These are phyloP conservation scores for Stramenopiles sp. DNA, from an alignment of 352 stramenopile species.

Conservation along the genomic window DNA sequence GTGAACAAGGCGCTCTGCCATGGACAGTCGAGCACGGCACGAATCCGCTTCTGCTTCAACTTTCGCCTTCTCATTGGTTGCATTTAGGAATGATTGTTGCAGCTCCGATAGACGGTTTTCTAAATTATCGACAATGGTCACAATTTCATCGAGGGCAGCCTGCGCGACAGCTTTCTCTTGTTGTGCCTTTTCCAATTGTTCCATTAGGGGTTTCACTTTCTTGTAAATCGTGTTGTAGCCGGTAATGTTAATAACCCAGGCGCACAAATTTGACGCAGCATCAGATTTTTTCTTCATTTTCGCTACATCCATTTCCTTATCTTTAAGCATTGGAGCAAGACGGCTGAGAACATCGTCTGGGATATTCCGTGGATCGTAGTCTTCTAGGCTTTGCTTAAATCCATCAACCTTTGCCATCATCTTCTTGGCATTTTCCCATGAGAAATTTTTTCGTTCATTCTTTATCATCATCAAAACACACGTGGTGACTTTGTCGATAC, in stretches of 20 bases:
- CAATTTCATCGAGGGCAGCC: constrained; percentile 45
- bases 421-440: constrained; percentile 91
- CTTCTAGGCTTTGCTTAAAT: constrained; percentile 74
- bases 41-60: constrained; percentile 54
- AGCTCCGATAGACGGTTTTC: constrained; percentile 48
- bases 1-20: constrained; percentile 62
- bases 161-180: constrained; percentile 49
- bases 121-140: constrained; percentile 52
- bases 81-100: constrained; percentile 31
- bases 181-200: constrained; percentile 54
- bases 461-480: constrained; percentile 86
- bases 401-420: constrained; percentile 95
- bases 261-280: constrained; percentile 63
- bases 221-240: constrained; percentile 71
- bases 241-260: constrained; percentile 80
- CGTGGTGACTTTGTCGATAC: constrained; percentile 86
- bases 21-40: constrained; percentile 54
- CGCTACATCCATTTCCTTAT: constrained; percentile 71
- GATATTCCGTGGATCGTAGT: constrained; percentile 75
- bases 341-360: constrained; percentile 51
- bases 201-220: constrained; percentile 78
- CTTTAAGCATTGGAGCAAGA: constrained; percentile 56
- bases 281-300: constrained; percentile 78
- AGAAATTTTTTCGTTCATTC: constrained; percentile 94
- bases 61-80: constrained; percentile 68